These are phyloP conservation scores for Cenococcum geophilum DNA, from an alignment of 495 filamentous ascomycete species.

Conservation along the genomic window DNA sequence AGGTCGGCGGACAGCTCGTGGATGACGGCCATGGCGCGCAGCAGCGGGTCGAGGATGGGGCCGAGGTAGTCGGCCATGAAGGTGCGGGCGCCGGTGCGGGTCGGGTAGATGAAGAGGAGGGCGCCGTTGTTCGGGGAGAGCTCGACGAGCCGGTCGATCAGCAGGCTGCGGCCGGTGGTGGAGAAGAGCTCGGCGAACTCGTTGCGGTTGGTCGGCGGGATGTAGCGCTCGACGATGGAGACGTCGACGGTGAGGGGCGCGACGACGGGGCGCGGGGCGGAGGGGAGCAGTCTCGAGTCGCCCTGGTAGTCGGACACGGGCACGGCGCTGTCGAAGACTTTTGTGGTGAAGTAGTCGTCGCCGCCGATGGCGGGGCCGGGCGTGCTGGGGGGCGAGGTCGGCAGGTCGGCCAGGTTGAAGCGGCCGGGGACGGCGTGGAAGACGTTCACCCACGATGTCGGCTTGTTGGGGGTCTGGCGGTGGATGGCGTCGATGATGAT, in stretches of 20 bases:
- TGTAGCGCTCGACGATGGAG: conserved; percentile 64
- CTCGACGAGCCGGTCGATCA: conserved; percentile 63
- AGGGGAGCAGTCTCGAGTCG: conserved; percentile 31
- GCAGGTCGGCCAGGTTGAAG: conserved; percentile 57
- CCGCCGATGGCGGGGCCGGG: conserved; percentile 47
- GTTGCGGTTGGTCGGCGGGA: conserved; percentile 55
- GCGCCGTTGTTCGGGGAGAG: conserved; percentile 54
- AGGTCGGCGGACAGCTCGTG: conserved; percentile 58
- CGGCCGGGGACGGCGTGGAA: conserved; percentile 58
- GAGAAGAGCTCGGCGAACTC: conserved; percentile 59
- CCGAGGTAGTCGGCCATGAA: conserved; percentile 62
- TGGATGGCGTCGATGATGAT: conserved; percentile 52
- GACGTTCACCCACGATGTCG: conserved; percentile 54
- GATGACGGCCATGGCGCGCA: conserved; percentile 59
- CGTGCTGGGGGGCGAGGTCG: conserved; percentile 54
- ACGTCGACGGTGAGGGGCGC: conserved; percentile 59
- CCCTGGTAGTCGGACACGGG: conserved; percentile 51
- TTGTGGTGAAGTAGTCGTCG: conserved; percentile 51
- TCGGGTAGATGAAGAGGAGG: conserved; percentile 66
- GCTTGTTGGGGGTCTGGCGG: conserved; percentile 43
- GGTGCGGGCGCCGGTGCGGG: conserved; percentile 53
- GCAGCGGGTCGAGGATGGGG: conserved; percentile 60
- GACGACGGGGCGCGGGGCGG: conserved; percentile 56
- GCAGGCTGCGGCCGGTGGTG: conserved; percentile 50
- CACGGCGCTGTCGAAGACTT: conserved; percentile 54